Conservation (phyloP, 371 early-diverging fungal genomes). For the Mortierella sp. region DNA sequence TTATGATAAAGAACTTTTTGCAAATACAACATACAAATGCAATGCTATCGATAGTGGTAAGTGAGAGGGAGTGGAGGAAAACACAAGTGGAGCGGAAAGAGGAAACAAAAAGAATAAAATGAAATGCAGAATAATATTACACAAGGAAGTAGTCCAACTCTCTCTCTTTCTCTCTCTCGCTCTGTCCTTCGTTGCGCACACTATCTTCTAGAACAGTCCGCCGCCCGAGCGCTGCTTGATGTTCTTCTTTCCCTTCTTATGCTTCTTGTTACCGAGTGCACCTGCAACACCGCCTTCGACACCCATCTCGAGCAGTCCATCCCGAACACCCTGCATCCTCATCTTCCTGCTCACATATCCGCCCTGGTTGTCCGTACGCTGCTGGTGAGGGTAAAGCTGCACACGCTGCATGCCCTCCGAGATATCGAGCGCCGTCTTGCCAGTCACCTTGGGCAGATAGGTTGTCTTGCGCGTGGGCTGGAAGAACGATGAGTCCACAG, state of each 20-base stretch:
- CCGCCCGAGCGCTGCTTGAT: slow-evolving; percentile 77
- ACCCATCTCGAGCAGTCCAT: slow-evolving; percentile 54
- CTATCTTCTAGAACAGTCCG: slow-evolving; percentile 51
- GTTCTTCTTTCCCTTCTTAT: slow-evolving; percentile 87
- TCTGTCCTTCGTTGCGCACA: too few relatives aligned
- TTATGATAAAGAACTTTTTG: not conserved
- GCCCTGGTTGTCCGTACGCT: slow-evolving; percentile 62
- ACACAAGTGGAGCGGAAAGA: too few relatives aligned
- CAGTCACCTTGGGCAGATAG: slow-evolving; percentile 62
- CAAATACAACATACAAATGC: too few relatives aligned
- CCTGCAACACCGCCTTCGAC: slow-evolving; percentile 55
- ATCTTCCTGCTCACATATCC: slow-evolving; percentile 35
- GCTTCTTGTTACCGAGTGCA: slow-evolving; percentile 69
- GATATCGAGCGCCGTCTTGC: slow-evolving; percentile 58
- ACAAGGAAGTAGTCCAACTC: not conserved
- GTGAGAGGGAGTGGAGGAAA: too few relatives aligned
- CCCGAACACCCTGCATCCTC: slow-evolving; percentile 28
- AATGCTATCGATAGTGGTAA: too few relatives aligned
- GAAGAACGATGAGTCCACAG: slow-evolving; percentile 78
- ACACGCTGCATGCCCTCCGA: slow-evolving; percentile 65
- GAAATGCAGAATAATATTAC: too few relatives aligned
- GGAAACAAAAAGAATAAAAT: not conserved
- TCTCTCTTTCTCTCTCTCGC: not conserved
- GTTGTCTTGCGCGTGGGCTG: slow-evolving; percentile 55
- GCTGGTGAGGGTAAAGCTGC: slow-evolving; percentile 72